Conservation (phyloP, 73 alveolate genomes). For the Paramecium primaurelia region DNA sequence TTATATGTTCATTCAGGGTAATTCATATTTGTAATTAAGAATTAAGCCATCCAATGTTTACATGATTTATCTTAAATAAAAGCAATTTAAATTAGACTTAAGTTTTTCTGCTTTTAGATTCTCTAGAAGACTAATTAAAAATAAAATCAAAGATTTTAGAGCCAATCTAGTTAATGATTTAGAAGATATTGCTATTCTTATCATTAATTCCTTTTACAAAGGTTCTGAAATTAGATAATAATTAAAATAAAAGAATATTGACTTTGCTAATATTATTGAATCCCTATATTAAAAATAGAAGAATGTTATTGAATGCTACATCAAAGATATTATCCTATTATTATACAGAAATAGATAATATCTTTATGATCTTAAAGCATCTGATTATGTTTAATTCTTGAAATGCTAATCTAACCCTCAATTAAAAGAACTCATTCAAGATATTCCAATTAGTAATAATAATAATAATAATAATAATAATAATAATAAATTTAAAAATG, state of each 20-base stretch:
- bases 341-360: not conserved
- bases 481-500: not conserved
- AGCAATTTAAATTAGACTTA: conserved; percentile 7
- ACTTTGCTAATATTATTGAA: not conserved
- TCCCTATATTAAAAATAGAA: not conserved
- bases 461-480: too few relatives aligned
- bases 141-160: conserved; percentile 3
- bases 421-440: not conserved
- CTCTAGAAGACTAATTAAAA: not conserved
- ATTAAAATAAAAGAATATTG: not conserved
- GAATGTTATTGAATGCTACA: not conserved
- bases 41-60: conserved; percentile 21
- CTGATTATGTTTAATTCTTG: not conserved
- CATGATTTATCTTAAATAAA: not conserved
- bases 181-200: conserved; percentile 15
- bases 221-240: not conserved
- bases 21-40: not conserved
- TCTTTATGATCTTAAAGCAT: not conserved
- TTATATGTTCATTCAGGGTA: conserved; percentile 45
- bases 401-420: not conserved
- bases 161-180: not conserved
- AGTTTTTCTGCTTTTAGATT: conserved; percentile 5
- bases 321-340: conserved; percentile 1
- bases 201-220: not conserved
- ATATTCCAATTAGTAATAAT: not conserved